Conservation (phyloP, 345 rosid genomes). For the Corchorus olitorius region DNA sequence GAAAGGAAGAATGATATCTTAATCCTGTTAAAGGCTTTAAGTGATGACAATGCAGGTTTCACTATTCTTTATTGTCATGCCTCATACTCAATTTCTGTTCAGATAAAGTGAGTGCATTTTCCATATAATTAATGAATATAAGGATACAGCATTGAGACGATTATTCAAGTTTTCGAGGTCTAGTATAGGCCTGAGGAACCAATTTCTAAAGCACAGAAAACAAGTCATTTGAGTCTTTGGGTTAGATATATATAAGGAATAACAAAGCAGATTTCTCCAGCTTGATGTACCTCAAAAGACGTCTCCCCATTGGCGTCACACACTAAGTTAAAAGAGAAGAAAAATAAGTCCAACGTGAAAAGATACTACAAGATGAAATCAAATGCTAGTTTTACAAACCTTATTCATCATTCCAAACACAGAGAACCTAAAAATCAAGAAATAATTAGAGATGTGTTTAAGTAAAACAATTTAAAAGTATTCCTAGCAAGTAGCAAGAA, state of each 20-base stretch:
- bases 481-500: conserved; percentile 6
- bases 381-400: conserved; percentile 49
- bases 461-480: conserved; percentile 14
- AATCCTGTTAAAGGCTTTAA: conserved; percentile 43
- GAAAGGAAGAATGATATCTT: conserved; percentile 85
- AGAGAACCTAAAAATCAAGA: conserved; percentile 72
- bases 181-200: conserved; percentile 95
- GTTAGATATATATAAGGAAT: conserved; percentile 5
- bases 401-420: conserved; percentile 98
- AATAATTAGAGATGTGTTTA: conserved; percentile 30
- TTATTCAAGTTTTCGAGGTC: conserved; percentile 69
- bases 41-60: background rate
- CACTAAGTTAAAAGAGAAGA: conserved; percentile 57
- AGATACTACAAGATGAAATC: conserved; percentile 27
- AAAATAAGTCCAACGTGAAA: conserved; percentile 34
- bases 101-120: conserved; percentile 21
- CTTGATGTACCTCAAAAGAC: conserved; percentile 69
- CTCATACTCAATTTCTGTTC: conserved; percentile 19
- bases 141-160: conserved; percentile 97
- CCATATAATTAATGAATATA: conserved; percentile 20
- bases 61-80: background rate
- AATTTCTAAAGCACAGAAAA: conserved; percentile 60
- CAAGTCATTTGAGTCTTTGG: conserved; percentile 23
- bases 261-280: conserved; percentile 15
- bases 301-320: conserved; percentile 90